A percentile compares a stretch with the other conserved stretches of the same genome.
These are phyloP conservation scores for Geum urbanum DNA, from an alignment of 306 rosid species.

Conservation along the genomic window DNA sequence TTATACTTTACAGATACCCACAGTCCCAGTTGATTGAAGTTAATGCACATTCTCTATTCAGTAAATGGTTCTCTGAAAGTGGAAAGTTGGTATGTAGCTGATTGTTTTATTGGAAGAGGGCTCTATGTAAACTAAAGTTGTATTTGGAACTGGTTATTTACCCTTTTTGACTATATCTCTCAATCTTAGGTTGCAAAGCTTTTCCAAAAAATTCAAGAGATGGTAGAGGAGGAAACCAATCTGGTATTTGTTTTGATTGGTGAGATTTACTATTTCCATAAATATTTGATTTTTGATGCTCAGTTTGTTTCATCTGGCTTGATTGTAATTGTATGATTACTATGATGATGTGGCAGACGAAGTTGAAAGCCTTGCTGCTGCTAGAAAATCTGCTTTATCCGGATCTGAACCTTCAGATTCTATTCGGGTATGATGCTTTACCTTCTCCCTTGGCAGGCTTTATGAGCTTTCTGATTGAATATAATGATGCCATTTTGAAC, in stretches of 20 bases:
- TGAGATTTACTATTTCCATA: slow-evolving; percentile 45
- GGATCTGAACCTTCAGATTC: slow-evolving; percentile 99
- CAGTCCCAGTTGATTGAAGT: slow-evolving; percentile 85
- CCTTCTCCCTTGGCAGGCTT: background rate
- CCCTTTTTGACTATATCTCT: slow-evolving; percentile 11
- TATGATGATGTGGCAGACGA: slow-evolving; percentile 63
- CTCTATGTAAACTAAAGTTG: slow-evolving; percentile 7
- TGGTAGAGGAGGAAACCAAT: slow-evolving; percentile 88
- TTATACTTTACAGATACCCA: slow-evolving; percentile 49
- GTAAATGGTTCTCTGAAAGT: slow-evolving; percentile 99
- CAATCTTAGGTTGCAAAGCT: slow-evolving; percentile 77
- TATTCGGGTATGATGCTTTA: slow-evolving; percentile 57
- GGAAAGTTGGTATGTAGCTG: slow-evolving; percentile 83
- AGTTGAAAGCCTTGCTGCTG: slow-evolving; percentile 98
- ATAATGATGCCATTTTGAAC: background rate
- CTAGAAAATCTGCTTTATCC: slow-evolving; percentile 92
- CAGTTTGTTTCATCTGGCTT: slow-evolving; percentile 25
- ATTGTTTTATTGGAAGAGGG: slow-evolving; percentile 12
- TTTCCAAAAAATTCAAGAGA: slow-evolving; percentile 89
- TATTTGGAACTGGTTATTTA: slow-evolving; percentile 4
- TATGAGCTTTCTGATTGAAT: background rate
- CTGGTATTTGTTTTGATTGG: slow-evolving; percentile 98
- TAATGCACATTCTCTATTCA: slow-evolving; percentile 97
- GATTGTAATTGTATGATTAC: slow-evolving; percentile 26
- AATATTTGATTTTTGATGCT: slow-evolving; percentile 16